These are phyloP conservation scores for Chloris gayana DNA, from an alignment of 176 grass and related monocot species.

Conservation along the genomic window DNA sequence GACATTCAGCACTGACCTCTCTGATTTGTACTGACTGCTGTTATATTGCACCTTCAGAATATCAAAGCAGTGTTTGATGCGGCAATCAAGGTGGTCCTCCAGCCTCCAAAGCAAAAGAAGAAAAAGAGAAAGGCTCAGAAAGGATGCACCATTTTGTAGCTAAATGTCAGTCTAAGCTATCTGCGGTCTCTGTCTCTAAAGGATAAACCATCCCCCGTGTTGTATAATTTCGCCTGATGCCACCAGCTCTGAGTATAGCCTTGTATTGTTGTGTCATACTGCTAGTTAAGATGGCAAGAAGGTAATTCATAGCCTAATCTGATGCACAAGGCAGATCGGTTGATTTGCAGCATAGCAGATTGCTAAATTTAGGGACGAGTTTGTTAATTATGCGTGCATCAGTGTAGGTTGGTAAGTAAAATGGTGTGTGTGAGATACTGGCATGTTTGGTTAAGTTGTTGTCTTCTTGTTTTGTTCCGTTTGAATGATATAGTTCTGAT, in stretches of 20 bases:
- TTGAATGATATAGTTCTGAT: background rate
- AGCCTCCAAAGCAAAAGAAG: constrained; percentile 79
- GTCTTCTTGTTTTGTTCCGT: background rate
- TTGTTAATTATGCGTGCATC: background rate
- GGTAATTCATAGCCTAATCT: background rate
- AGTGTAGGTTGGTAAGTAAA: background rate
- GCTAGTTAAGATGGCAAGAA: background rate
- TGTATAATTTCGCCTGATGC: constrained; percentile 34
- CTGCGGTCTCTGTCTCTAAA: constrained; percentile 33
- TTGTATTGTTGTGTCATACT: background rate
- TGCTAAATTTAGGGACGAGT: background rate
- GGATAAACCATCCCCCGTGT: background rate
- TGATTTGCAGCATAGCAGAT: constrained; percentile 23
- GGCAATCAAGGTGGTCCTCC: constrained; percentile 81
- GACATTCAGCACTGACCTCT: constrained; percentile 13
- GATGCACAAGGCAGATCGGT: constrained; percentile 5
- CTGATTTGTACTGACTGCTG: constrained; percentile 21
- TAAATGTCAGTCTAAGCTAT: constrained; percentile 30
- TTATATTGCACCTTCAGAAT: constrained; percentile 53
- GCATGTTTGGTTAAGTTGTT: background rate
- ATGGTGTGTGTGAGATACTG: background rate
- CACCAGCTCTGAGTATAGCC: background rate
- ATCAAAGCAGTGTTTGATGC: constrained; percentile 82
- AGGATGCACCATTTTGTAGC: constrained; percentile 72
- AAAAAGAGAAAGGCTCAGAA: constrained; percentile 66